Percentiles rank a stretch among this genome's conserved stretches.
phyloP scores from a whole-genome alignment of 1,139 yeast species.

The Scheffersomyces titani region DNA sequence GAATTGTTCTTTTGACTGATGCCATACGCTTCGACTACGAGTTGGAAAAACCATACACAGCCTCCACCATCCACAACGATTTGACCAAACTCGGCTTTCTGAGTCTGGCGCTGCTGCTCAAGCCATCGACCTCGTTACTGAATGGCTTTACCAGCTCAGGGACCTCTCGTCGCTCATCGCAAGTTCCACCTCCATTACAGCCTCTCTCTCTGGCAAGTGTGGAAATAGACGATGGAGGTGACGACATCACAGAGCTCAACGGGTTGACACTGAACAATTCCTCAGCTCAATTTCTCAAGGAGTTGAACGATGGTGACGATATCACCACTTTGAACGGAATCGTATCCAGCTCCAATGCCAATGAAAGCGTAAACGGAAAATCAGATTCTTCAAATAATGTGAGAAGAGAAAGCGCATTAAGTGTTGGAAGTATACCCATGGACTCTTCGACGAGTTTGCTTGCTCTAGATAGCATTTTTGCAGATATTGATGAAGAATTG shows the following conservation, averaged over 20 bases:
- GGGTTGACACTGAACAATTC: conserved; percentile 11
- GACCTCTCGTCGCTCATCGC: not conserved
- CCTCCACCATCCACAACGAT: not conserved
- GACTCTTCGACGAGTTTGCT: not conserved
- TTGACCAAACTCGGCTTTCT: not conserved
- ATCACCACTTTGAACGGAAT: conserved; percentile 26
- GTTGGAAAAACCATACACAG: not conserved
- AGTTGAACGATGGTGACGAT: conserved; percentile 29
- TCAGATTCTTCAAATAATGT: not conserved
- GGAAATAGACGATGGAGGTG: conserved; percentile 21
- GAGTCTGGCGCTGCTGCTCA: not conserved
- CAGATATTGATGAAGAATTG: conserved; percentile 26
- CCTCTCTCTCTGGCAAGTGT: not conserved
- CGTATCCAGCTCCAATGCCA: conserved; percentile 22
- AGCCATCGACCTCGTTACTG: not conserved
- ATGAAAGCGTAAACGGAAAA: conserved; percentile 8
- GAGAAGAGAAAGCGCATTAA: not conserved
- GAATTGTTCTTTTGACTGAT: conserved; percentile 21
- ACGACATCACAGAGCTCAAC: conserved; percentile 23
- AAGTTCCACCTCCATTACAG: not conserved
- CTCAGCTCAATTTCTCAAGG: conserved; percentile 6
- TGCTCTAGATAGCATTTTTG: conserved; percentile 13
- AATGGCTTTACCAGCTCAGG: not conserved
- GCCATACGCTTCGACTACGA: conserved; percentile 12
- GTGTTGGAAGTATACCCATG: not conserved